Evolutionary conservation across 1,284 basidiomycete species (phyloP).

Genomic region (Heterobasidion parviporum): DNA sequence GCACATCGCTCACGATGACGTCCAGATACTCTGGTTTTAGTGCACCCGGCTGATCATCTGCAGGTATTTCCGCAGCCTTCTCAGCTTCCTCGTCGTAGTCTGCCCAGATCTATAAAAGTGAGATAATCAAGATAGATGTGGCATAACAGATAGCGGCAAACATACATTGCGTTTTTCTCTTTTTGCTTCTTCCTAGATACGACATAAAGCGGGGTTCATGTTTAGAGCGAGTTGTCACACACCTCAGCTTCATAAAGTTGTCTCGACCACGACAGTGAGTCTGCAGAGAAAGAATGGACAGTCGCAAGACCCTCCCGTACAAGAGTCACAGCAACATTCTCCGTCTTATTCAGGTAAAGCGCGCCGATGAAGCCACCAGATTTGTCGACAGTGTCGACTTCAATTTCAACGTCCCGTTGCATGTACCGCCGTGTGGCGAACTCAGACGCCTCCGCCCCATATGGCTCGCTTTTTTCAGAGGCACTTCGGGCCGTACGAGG

Average conservation of each 20-base stretch:
- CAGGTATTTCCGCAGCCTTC: conserved; percentile 37
- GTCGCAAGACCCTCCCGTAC: conserved; percentile 82
- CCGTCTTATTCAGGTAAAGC: conserved; percentile 72
- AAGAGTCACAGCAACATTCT: conserved; percentile 80
- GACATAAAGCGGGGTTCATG: not conserved
- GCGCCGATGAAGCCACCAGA: conserved; percentile 93
- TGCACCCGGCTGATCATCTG: conserved; percentile 39
- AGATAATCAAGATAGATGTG: conserved; percentile 6
- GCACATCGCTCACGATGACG: conserved; percentile 86
- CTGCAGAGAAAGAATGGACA: conserved; percentile 86
- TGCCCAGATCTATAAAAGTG: conserved; percentile 63
- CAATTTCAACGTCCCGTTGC: conserved; percentile 94
- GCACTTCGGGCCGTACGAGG: conserved; percentile 76
- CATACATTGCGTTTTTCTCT: conserved; percentile 67
- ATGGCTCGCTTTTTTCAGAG: conserved; percentile 87
- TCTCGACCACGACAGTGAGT: conserved; percentile 68
- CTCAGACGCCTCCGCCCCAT: conserved; percentile 75
- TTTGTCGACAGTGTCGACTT: conserved; percentile 87
- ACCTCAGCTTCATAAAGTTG: conserved; percentile 85
- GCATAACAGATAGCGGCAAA: conserved; percentile 6
- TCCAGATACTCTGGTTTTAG: conserved; percentile 84
- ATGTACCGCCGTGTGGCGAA: conserved; percentile 78
- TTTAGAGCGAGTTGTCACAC: conserved; percentile 1
- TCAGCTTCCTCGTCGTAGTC: conserved; percentile 69
- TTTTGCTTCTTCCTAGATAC: conserved; percentile 68